A percentile compares a stretch with the other conserved stretches of the same genome.
Conservation (phyloP, 345 rosid species). For the Euphorbia peplus region DNA sequence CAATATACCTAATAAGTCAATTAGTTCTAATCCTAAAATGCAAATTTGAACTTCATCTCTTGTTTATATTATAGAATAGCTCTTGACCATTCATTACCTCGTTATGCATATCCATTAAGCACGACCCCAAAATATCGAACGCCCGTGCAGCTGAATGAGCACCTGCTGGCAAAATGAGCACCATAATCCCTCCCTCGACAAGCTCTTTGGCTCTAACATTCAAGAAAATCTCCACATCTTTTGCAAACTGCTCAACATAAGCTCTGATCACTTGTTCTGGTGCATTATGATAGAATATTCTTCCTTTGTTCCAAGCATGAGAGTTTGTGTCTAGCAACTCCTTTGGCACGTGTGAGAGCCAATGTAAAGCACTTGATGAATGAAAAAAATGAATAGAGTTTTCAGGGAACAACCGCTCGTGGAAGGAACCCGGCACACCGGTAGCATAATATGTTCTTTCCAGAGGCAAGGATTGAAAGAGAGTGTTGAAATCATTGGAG, state of each 20-base stretch:
- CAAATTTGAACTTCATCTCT: no score
- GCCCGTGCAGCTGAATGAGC: constrained; percentile 15
- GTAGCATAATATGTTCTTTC: background rate
- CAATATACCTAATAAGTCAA: no score
- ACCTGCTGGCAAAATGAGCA: constrained; percentile 31
- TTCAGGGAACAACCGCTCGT: constrained; percentile 3
- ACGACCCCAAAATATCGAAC: constrained; percentile 28
- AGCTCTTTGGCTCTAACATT: constrained; percentile 41
- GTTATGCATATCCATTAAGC: constrained; percentile 39
- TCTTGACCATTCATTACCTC: constrained; percentile 24
- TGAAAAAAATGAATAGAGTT: constrained; percentile 8
- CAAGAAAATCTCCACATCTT: constrained; percentile 38
- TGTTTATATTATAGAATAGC: no score
- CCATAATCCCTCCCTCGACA: constrained; percentile 32
- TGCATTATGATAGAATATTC: constrained; percentile 32
- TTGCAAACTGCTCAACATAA: constrained; percentile 29
- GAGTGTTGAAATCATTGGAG: constrained; percentile 54
- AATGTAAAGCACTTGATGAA: constrained; percentile 4
- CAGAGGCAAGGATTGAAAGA: constrained; percentile 34
- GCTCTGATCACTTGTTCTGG: constrained; percentile 30
- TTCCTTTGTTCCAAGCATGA: constrained; percentile 39
- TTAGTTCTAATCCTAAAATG: no score
- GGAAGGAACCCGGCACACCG: constrained; percentile 12
- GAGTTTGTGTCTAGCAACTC: constrained; percentile 20
- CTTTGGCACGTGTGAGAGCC: constrained; percentile 9